These are phyloP conservation scores for Hypoxylon rickii DNA, from an alignment of 495 filamentous ascomycete species.

Conservation along the genomic window DNA sequence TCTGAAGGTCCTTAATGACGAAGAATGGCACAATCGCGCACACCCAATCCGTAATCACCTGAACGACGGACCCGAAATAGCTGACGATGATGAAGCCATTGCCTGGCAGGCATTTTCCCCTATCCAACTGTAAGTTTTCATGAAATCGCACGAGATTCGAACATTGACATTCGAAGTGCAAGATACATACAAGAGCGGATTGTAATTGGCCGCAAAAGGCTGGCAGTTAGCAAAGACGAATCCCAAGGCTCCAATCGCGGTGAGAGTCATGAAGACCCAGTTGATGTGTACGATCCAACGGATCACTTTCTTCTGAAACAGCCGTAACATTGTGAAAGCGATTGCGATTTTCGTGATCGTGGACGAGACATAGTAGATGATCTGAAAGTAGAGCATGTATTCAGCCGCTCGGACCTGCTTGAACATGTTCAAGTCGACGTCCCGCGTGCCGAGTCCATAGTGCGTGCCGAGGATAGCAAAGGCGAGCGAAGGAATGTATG, in stretches of 20 bases:
- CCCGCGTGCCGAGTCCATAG: not conserved
- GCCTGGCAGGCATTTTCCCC: not conserved
- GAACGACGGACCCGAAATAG: not conserved
- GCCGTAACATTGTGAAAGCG: not conserved
- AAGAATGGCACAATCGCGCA: not conserved
- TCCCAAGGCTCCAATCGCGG: not conserved
- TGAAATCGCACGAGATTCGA: not conserved
- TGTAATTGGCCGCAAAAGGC: not conserved
- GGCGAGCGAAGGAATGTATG: not conserved
- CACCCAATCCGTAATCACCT: not conserved
- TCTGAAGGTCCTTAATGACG: not conserved
- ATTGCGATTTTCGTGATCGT: not conserved
- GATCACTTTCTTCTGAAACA: not conserved
- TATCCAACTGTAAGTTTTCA: not conserved
- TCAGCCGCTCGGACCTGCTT: not conserved
- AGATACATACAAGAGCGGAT: not conserved
- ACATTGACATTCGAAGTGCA: not conserved
- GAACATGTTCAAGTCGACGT: not conserved
- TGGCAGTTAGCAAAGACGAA: not conserved
- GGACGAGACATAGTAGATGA: not conserved
- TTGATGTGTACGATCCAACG: not conserved
- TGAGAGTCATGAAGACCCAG: not conserved
- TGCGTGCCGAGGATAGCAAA: not conserved
- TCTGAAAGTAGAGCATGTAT: not conserved
- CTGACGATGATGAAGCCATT: not conserved